Base-by-base conservation (phyloP, 306 rosid species). In the Begonia fuchsioides region DNA sequence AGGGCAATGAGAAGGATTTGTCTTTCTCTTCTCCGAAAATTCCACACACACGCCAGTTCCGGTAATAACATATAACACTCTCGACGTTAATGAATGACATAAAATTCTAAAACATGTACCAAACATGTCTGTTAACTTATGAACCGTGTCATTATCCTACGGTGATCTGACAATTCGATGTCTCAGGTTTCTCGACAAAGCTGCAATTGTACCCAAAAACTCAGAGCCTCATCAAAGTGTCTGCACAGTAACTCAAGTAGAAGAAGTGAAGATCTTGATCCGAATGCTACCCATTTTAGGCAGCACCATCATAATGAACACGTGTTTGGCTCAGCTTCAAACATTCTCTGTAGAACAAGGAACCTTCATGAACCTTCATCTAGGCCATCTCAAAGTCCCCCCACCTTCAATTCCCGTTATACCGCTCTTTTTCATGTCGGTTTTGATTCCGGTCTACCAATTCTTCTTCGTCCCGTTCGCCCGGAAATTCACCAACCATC, bases 341-440 rank as follows among this genome's bases (percentile, higher is more conserved):
- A 87, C 96, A 39, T 87, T 82, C 67, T 87, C 93, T 17, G 77
- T 87, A 12, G 74, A 71, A 59, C 96, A 87, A 71, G 94, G 94
- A 11, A 68, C 49, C 43, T 43, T 56, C 32, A 80, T 77, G 87
- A 55, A 80, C 67, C 78, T 62, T 7, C 50, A 71, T 15, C 56
- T 87, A 12, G 96, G 87, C 39, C 49, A 63, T 14, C 17, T 75
- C 2, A 60, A 63, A 12, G 78, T 87, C 11, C 96, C 96, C 0
- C 78, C 93, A 1, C 72, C 93, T 41, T 83, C 94, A 1, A 68
- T 87, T 51, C 96, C 92, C 0, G 75, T 80, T 9, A 83, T 80
- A 50, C 96, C 96, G 16, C 55, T 82, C 5, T 7, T 73, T 43
- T 83, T 87, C 70, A 71, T 83, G 74, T 54, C 50, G 53, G 13